These are phyloP conservation scores for Schizochytrium sp. DNA, from an alignment of 108 stramenopile genomes.

Conservation along the genomic window DNA sequence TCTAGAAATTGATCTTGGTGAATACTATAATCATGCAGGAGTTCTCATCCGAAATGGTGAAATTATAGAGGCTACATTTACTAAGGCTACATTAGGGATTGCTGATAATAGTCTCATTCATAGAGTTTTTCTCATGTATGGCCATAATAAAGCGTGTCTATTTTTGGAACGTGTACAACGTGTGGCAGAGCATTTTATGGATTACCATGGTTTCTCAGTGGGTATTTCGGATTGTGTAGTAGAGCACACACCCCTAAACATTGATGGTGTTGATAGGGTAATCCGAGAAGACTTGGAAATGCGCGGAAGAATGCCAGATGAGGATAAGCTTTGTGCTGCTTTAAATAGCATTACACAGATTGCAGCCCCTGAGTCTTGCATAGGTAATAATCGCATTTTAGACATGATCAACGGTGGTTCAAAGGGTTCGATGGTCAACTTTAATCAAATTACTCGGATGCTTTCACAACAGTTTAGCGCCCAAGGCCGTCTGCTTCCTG, in stretches of 20 bases:
- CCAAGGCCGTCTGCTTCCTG: background rate
- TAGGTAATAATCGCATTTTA: background rate
- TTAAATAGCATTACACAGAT: background rate
- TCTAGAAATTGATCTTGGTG: background rate
- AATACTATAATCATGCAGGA: background rate
- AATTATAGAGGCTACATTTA: background rate
- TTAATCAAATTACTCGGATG: slow-evolving; percentile 33
- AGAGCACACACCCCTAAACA: background rate
- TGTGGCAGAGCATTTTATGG: background rate
- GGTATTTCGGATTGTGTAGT: background rate
- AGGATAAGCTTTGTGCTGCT: background rate
- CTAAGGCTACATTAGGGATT: background rate
- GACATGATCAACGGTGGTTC: slow-evolving; percentile 4
- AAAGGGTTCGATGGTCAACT: slow-evolving; percentile 14
- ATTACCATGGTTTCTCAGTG: background rate
- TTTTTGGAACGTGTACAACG: background rate
- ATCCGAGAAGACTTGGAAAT: background rate
- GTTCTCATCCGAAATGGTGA: background rate
- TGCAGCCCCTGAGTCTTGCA: background rate
- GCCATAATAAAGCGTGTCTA: background rate
- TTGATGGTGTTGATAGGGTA: background rate
- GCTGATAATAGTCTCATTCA: background rate
- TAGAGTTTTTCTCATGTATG: background rate
- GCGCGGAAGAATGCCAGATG: background rate
- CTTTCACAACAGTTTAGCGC: background rate